Evolutionary conservation across 225 moss, liverwort and hornwort species (phyloP), one percentile per base, ranked within the genome.

Genomic region (Polytrichum formosum): DNA sequence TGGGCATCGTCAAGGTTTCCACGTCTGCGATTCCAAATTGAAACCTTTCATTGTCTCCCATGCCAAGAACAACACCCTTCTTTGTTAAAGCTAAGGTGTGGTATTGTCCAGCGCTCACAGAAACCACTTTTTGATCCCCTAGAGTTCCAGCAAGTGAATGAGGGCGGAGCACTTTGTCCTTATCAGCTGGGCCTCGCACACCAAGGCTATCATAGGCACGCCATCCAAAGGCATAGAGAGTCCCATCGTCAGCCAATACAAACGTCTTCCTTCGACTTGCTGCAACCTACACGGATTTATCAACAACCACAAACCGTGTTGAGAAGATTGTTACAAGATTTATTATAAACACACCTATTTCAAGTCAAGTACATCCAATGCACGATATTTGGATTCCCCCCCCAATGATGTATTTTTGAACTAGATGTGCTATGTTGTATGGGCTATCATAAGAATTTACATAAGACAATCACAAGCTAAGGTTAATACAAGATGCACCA

Each of bases 191-290:
- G 26, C 78, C 75, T 61, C 72, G 75, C 19, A 89, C 74, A 58
- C 93, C 96, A 55, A 92, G 61, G 61, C 87, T 85, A 30, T 68
- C 74, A 26, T 73, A 83, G 5, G 83, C 89, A 75, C 85, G 77
- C 96, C 96, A 93, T n/a, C 96, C 93, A 63, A 90, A 93, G 18
- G 86, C 83, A 73, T 84, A 89, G 16, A 93, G 77, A 7, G 75
- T 70, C 53, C 91, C 90, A 23, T 75, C 76, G 75, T 96, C 93
- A 1, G 72, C 69, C 1, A 94, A 71, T 46, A 94, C 93, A 31
- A 93, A 92, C 1, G 93, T 92, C 70, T 92, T 97, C 63, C 93
- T 81, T 70, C 79, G 87, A 65, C 83, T 83, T 27, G 93, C 83
- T 31, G 81, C 77, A 59, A 92, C 89, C 95, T 95, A 80, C 18